Percentiles rank a stretch among this genome's conserved stretches.
Conservation (phyloP, 1,139 yeast species). For the Zhuliangozyma parablackwelliae region DNA sequence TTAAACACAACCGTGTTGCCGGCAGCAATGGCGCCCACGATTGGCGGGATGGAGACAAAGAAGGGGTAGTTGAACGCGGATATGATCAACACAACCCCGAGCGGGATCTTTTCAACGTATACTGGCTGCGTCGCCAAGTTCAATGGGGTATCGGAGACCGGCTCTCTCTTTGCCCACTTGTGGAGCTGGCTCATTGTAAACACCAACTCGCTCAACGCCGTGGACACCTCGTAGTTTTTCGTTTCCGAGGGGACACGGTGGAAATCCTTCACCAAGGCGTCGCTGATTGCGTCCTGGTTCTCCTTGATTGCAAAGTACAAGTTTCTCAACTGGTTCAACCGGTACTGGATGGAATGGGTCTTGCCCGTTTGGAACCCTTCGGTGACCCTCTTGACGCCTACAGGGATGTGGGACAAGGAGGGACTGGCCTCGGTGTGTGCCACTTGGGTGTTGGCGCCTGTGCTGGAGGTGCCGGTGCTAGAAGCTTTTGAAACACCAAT, state of each 20-base stretch:
- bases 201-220: slow-evolving; percentile 49
- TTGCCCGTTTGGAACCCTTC: slow-evolving; percentile 44
- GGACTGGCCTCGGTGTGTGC: no score
- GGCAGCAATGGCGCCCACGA: slow-evolving; percentile 81
- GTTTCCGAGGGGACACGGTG: slow-evolving; percentile 62
- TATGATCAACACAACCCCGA: slow-evolving; percentile 71
- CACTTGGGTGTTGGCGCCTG: neutral
- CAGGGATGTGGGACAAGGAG: slow-evolving; percentile 47
- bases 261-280: slow-evolving; percentile 64
- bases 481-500: neutral
- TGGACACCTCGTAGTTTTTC: slow-evolving; percentile 48
- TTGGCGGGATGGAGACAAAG: slow-evolving; percentile 56
- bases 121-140: slow-evolving; percentile 44
- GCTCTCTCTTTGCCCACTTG: slow-evolving; percentile 56
- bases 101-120: slow-evolving; percentile 59
- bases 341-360: slow-evolving; percentile 50
- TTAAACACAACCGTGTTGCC: slow-evolving; percentile 82
- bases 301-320: slow-evolving; percentile 64
- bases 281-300: slow-evolving; percentile 50
- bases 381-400: slow-evolving; percentile 39
- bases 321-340: slow-evolving; percentile 63
- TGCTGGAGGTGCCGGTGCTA: neutral
- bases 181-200: slow-evolving; percentile 56
- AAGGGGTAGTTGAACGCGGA: slow-evolving; percentile 88
- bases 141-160: slow-evolving; percentile 41